Evolutionary conservation across 2,329 filamentous ascomycete genomes (phyloP).

Genomic region (Colletotrichum chrysophilum): DNA sequence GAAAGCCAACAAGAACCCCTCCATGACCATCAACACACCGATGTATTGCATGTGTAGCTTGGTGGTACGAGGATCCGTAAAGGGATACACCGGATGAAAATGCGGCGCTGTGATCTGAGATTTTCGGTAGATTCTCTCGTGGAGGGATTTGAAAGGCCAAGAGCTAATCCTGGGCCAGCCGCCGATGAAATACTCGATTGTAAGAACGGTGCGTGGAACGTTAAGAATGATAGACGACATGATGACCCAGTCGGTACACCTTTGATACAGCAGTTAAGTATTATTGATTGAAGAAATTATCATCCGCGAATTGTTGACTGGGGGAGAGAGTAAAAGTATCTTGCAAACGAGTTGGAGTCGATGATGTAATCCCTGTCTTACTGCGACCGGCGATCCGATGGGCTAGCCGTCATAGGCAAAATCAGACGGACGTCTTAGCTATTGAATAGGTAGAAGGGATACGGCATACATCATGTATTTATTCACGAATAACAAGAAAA

Average conservation of each 20-base stretch:
- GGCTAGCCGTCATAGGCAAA: background rate
- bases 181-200: constrained; percentile 2
- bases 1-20: background rate
- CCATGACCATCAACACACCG: background rate
- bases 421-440: background rate
- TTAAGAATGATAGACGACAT: background rate
- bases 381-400: background rate
- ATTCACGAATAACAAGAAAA: background rate
- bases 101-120: constrained; percentile 4
- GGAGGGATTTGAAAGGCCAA: constrained; percentile 4
- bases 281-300: background rate
- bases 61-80: background rate
- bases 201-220: background rate
- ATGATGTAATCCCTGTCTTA: background rate
- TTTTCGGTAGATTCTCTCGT: constrained; percentile 7
- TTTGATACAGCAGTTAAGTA: too few relatives aligned
- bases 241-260: background rate
- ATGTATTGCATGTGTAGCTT: background rate
- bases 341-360: background rate
- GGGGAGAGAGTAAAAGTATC: background rate
- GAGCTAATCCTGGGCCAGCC: constrained; percentile 1
- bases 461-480: background rate
- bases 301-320: background rate
- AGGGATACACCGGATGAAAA: background rate
- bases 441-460: background rate